Conservation (phyloP, 768 basidiomycete genomes). For the Suillus clintonianus region DNA sequence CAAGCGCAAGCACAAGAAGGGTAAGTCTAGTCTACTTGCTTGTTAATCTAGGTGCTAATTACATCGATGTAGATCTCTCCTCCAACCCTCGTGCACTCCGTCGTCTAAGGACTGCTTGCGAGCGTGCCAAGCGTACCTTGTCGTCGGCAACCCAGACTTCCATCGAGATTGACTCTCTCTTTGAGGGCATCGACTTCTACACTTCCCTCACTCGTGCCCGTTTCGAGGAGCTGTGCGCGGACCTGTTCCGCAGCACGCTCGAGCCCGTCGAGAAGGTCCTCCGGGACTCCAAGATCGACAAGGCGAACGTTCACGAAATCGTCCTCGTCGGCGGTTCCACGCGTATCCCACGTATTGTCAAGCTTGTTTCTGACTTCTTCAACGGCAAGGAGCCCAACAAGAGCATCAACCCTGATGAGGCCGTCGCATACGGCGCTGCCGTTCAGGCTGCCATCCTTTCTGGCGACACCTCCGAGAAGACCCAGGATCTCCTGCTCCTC, state of each 20-base stretch:
- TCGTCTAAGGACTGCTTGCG: conserved; percentile 96
- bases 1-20: conserved; percentile 98
- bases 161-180: conserved; percentile 97
- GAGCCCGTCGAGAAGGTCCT: conserved; percentile 98
- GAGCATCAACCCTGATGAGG: conserved; percentile 99
- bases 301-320: conserved; percentile 92
- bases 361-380: conserved; percentile 98
- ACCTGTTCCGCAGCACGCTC: conserved; percentile 91
- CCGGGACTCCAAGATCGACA: conserved; percentile 98
- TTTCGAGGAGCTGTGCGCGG: conserved; percentile 95
- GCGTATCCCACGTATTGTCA: conserved; percentile 96
- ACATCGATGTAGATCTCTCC: conserved; percentile 65
- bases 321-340: conserved; percentile 98
- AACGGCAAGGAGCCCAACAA: conserved; percentile 99
- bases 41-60: conserved; percentile 13
- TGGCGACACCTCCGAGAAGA: conserved; percentile 97
- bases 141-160: conserved; percentile 96
- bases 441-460: conserved; percentile 98
- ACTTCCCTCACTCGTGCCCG: conserved; percentile 97
- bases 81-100: conserved; percentile 93
- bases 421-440: conserved; percentile 97
- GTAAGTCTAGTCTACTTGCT: conserved; percentile 35
- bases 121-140: conserved; percentile 97
- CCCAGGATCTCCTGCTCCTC: conserved; percentile 92
- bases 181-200: conserved; percentile 98